phyloP scores from a whole-genome alignment of 805 yeast species.

The Debaryomyces tyrocola region DNA sequence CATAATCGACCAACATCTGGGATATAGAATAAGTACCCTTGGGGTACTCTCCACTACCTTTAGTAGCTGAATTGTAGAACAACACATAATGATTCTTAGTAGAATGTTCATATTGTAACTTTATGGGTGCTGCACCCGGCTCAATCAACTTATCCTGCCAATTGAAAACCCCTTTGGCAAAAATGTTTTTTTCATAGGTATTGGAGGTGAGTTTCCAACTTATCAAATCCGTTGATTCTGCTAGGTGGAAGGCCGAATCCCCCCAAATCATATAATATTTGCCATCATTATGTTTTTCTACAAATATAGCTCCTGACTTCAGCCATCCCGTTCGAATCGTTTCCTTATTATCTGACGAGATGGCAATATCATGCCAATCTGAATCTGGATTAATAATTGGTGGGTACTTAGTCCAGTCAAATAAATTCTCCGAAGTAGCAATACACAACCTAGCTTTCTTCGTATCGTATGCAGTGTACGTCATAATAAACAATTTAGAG shows the following conservation, averaged over 20 bases:
- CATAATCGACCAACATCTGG: conserved; percentile 44
- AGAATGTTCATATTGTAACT: conserved; percentile 18
- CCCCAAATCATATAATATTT: conserved; percentile 46
- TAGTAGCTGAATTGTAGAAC: conserved; percentile 39
- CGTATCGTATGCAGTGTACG: conserved; percentile 42
- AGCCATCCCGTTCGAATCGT: conserved; percentile 36
- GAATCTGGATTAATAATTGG: conserved; percentile 26
- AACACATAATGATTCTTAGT: conserved; percentile 34
- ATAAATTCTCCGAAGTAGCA: conserved; percentile 36
- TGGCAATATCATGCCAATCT: conserved; percentile 34
- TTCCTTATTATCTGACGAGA: conserved; percentile 20
- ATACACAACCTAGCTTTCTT: conserved; percentile 37
- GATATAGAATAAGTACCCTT: conserved; percentile 34
- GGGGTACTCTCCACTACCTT: conserved; percentile 31
- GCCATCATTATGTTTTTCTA: conserved; percentile 31
- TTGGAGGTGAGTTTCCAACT: conserved; percentile 28
- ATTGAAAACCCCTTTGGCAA: conserved; percentile 26
- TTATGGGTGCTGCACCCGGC: conserved; percentile 44
- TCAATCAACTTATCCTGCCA: conserved; percentile 40
- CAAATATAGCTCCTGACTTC: conserved; percentile 43
- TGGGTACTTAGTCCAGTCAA: conserved; percentile 39
- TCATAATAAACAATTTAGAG: conserved; percentile 34
- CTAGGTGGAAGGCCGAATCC: conserved; percentile 38
- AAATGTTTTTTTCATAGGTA: conserved; percentile 18
- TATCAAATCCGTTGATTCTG: conserved; percentile 33